These are phyloP conservation scores for Podospora comata DNA, from an alignment of 495 filamentous ascomycete species.

Conservation along the genomic window DNA sequence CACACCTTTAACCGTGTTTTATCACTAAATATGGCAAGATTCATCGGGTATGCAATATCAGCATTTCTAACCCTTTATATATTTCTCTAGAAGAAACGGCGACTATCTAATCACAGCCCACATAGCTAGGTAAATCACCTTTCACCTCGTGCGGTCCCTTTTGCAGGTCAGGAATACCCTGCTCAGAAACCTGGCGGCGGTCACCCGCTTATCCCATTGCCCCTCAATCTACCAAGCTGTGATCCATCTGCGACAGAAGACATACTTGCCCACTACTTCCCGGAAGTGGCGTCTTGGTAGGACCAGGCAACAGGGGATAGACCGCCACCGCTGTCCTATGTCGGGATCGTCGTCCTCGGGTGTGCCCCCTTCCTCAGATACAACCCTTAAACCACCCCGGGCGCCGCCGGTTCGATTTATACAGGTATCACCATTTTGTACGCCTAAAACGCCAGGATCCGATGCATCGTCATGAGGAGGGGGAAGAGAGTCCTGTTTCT, in stretches of 20 bases:
- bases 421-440: slow-evolving; percentile 35
- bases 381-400: slow-evolving; percentile 31
- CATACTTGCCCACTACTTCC: not conserved
- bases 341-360: slow-evolving; percentile 47
- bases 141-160: not conserved
- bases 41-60: not conserved
- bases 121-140: not conserved
- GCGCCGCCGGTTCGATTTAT: slow-evolving; percentile 32
- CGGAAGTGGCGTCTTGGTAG: slow-evolving; percentile 30
- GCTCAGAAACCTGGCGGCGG: slow-evolving; percentile 29
- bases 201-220: slow-evolving; percentile 44
- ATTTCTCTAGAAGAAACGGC: not conserved
- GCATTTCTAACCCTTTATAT: not conserved
- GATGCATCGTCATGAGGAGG: slow-evolving; percentile 35
- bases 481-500: slow-evolving; percentile 23
- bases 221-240: slow-evolving; percentile 44
- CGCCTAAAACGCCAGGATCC: slow-evolving; percentile 43
- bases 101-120: not conserved
- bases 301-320: slow-evolving; percentile 55
- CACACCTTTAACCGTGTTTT: no score
- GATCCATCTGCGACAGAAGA: not conserved
- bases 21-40: not conserved
- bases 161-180: not conserved
- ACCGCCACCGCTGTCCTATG: slow-evolving; percentile 45
- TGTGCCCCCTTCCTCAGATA: slow-evolving; percentile 34